A percentile compares a stretch with the other conserved stretches of the same genome.
Evolutionary conservation across 2,329 filamentous ascomycete species (phyloP).

Genomic region (Tolypocladium capitatum): DNA sequence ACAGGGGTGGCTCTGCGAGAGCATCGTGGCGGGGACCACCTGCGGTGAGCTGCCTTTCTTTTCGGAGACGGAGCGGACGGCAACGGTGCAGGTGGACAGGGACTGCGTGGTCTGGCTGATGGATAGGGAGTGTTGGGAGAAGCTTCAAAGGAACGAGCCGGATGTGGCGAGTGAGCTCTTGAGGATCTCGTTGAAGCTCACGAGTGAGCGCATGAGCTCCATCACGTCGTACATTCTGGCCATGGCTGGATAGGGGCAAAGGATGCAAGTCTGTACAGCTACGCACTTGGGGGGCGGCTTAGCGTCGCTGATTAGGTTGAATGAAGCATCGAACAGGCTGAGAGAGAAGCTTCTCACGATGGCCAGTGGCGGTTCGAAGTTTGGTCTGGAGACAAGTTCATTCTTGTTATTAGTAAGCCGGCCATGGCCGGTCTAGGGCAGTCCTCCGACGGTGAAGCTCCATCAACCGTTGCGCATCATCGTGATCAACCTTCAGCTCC

Average conservation of each 20-base stretch:
- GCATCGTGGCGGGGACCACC: slow-evolving; percentile 86
- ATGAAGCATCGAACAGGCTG: neutral
- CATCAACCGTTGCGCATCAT: neutral
- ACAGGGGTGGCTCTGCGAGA: slow-evolving; percentile 79
- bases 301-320: no score
- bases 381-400: no score
- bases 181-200: slow-evolving; percentile 80
- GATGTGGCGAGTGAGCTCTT: slow-evolving; percentile 76
- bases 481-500: no score
- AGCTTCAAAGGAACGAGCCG: slow-evolving; percentile 56
- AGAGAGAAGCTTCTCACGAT: neutral
- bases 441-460: neutral
- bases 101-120: slow-evolving; percentile 76
- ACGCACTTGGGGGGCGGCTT: neutral
- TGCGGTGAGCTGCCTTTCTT: slow-evolving; percentile 97
- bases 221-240: slow-evolving; percentile 45
- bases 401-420: neutral
- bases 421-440: neutral
- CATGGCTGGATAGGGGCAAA: slow-evolving; percentile 26
- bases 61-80: slow-evolving; percentile 74
- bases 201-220: slow-evolving; percentile 75
- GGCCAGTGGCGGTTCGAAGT: neutral
- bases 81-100: slow-evolving; percentile 71
- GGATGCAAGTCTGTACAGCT: neutral
- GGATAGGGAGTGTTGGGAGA: slow-evolving; percentile 56